phyloP scores from a whole-genome alignment of 495 filamentous ascomycete species.

The Podospora bellae-mahoneyi region DNA sequence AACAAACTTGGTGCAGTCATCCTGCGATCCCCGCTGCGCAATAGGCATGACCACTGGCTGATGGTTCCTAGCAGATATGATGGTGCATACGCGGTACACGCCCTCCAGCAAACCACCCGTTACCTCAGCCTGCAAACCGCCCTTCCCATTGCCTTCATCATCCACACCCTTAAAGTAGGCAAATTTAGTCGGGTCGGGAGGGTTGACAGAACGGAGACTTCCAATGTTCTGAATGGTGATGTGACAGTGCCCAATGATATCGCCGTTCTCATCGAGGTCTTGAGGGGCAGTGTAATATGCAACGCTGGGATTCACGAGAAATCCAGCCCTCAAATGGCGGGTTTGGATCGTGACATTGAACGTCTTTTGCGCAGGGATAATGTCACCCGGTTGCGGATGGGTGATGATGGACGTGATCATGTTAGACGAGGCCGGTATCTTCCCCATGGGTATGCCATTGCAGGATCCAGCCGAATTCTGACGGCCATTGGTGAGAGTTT shows the following conservation, averaged over 20 bases:
- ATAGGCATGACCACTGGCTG: conserved; percentile 32
- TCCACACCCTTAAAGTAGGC: conserved; percentile 29
- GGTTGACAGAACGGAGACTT: conserved; percentile 35
- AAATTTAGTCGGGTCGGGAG: conserved; percentile 31
- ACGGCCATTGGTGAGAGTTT: conserved; percentile 50
- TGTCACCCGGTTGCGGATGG: conserved; percentile 39
- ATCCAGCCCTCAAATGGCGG: conserved; percentile 51
- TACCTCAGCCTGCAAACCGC: conserved; percentile 22
- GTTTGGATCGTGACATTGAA: conserved; percentile 56
- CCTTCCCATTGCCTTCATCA: conserved; percentile 25
- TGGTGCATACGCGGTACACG: conserved; percentile 27
- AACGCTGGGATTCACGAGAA: conserved; percentile 50
- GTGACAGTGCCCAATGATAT: conserved; percentile 58
- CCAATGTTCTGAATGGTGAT: conserved; percentile 55
- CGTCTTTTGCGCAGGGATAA: conserved; percentile 39
- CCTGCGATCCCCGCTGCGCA: conserved; percentile 30
- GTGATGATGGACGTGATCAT: conserved; percentile 60
- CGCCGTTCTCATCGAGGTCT: conserved; percentile 38
- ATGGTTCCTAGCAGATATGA: conserved; percentile 27
- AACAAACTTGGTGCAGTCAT: conserved; percentile 30
- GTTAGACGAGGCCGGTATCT: conserved; percentile 51
- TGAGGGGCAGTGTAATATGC: conserved; percentile 61
- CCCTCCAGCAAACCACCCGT: conserved; percentile 21
- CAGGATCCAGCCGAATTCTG: conserved; percentile 51
- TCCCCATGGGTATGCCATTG: conserved; percentile 57